Conservation (phyloP, 805 yeast species). For the Metschnikowia kofuensis region DNA sequence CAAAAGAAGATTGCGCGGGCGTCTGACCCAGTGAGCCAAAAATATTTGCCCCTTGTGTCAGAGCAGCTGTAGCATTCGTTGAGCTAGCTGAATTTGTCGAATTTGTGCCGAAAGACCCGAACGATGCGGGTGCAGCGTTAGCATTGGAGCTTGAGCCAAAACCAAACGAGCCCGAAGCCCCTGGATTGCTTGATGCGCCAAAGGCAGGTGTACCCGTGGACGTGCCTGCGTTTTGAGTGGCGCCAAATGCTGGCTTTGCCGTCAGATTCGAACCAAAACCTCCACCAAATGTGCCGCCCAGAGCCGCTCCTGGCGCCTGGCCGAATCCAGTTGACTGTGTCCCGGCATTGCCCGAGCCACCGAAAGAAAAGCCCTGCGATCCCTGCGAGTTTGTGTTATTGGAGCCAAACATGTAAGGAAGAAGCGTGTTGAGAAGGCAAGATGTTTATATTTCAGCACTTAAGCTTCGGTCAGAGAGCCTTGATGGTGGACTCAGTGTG, state of each 20-base stretch:
- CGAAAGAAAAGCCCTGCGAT: conserved; percentile 3
- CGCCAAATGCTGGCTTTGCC: conserved; percentile 6
- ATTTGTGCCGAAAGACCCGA: neutral
- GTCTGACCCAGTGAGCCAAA: neutral
- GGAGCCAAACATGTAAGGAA: conserved; percentile 10
- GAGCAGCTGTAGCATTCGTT: neutral
- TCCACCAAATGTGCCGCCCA: conserved; percentile 1
- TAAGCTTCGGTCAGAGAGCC: neutral
- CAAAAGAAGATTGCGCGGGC: neutral
- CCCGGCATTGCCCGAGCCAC: conserved; percentile 1
- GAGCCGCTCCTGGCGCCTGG: conserved; percentile 1
- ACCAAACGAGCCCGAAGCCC: neutral
- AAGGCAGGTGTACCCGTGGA: neutral
- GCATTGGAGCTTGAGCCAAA: neutral
- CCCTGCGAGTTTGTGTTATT: conserved; percentile 3
- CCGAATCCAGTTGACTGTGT: conserved; percentile 4
- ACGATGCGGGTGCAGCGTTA: neutral
- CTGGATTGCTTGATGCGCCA: neutral
- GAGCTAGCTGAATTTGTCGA: neutral
- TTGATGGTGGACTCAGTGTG: neutral
- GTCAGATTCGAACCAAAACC: conserved; percentile 3
- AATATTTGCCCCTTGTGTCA: neutral
- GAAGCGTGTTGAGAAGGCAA: neutral
- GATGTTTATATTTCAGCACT: neutral
- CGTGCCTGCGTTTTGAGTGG: neutral